Conservation (phyloP, 1,284 basidiomycete species). For the Pterula multifida region DNA sequence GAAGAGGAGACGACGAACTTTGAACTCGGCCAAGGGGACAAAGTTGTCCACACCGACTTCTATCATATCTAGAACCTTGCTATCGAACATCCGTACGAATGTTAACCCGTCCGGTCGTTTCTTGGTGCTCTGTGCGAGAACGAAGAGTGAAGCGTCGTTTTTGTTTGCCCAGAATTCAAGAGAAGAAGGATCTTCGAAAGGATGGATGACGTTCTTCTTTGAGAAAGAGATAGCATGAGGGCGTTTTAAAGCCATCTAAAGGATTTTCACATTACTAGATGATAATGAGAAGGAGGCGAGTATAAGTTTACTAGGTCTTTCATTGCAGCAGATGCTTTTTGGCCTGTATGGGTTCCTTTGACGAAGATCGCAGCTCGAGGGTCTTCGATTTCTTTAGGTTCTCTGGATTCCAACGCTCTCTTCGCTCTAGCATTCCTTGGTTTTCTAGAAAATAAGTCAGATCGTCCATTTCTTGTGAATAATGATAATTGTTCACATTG, state of each 20-base stretch:
- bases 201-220: slow-evolving; percentile 88
- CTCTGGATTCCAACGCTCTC: slow-evolving; percentile 78
- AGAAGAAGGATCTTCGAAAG: slow-evolving; percentile 71
- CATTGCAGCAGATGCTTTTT: slow-evolving; percentile 72
- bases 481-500: too few relatives aligned
- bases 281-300: not conserved
- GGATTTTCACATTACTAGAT: not conserved
- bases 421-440: slow-evolving; percentile 98
- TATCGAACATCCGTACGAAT: slow-evolving; percentile 83
- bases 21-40: slow-evolving; percentile 72
- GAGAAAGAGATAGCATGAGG: slow-evolving; percentile 87
- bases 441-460: too few relatives aligned
- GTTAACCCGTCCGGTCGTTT: slow-evolving; percentile 88
- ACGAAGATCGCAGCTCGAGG: slow-evolving; percentile 82
- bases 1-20: slow-evolving; percentile 38
- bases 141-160: slow-evolving; percentile 90
- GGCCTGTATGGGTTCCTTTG: slow-evolving; percentile 77
- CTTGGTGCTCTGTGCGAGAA: slow-evolving; percentile 89
- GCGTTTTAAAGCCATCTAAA: slow-evolving; percentile 82
- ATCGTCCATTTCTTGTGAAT: too few relatives aligned
- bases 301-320: slow-evolving; percentile 82
- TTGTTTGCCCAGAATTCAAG: slow-evolving; percentile 91
- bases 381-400: slow-evolving; percentile 86
- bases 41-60: slow-evolving; percentile 84
- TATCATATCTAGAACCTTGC: slow-evolving; percentile 85